phyloP scores from a whole-genome alignment of 2,329 filamentous ascomycete species.

The Lasiodiplodia theobromae region DNA sequence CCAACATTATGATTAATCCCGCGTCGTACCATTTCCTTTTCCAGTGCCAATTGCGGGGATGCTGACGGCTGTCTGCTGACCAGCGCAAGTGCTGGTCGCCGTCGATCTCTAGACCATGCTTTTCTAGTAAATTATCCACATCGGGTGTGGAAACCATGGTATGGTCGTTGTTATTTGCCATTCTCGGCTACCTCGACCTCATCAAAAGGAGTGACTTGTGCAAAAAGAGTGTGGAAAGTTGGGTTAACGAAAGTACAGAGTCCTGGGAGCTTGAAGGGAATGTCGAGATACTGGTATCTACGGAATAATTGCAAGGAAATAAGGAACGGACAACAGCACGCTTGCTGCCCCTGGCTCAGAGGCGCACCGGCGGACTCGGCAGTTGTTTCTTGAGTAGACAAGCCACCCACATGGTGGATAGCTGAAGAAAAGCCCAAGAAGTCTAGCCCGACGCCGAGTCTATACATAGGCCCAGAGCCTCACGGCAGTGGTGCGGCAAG shows the following conservation, averaged over 20 bases:
- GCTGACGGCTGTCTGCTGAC: slow-evolving; percentile 11
- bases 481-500: not conserved
- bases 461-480: not conserved
- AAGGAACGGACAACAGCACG: not conserved
- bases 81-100: slow-evolving; percentile 13
- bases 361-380: not conserved
- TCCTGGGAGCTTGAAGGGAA: not conserved
- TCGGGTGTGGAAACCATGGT: not conserved
- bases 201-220: not conserved
- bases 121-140: not conserved
- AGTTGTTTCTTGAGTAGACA: not conserved
- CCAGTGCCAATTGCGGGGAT: slow-evolving; percentile 22
- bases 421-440: not conserved
- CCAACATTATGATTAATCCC: slow-evolving; percentile 19
- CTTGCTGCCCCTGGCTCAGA: not conserved
- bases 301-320: not conserved
- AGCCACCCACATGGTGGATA: not conserved
- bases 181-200: not conserved
- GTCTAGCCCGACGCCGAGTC: not conserved
- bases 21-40: slow-evolving; percentile 16
- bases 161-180: not conserved
- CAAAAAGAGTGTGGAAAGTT: not conserved
- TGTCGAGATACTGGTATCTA: not conserved
- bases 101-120: slow-evolving; percentile 18
- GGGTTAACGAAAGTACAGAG: not conserved